Base-by-base conservation (phyloP, 768 basidiomycete species). In the Lactarius tabidus region DNA sequence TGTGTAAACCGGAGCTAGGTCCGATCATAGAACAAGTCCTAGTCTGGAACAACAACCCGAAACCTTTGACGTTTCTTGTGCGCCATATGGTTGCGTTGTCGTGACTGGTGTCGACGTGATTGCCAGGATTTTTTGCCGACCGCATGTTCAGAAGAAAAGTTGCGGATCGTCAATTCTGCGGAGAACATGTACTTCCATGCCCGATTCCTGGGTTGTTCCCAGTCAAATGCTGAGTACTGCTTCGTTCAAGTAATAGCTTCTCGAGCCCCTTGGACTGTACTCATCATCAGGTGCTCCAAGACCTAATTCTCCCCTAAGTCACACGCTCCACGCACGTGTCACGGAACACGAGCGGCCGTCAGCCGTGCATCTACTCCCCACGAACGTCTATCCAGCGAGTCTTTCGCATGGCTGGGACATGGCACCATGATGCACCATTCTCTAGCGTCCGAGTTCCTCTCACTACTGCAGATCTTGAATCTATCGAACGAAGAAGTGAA, bases 401-500 rank as follows among this genome's bases (percentile, higher is more conserved):
- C 84, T 2, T 84, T 87, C 68, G 84, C 86, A 0, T 90, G 87
- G 86, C 74, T 89, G 9, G 86, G 88, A 14, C 78, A 90, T 71
- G 87, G 87, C 23, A 73, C 85, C 7, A 79, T 89, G 61, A 72
- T 89, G 62, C 76, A 70, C 63, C 78, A 77, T 56, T 76, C 78
- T 23, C 73, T 75, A 60, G 81, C 77, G 18, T 72, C 75, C 18
- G 75, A 77, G 20, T 89, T 87, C 70, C 72, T 88, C 20, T 72
- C 74, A 17, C 77, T 88, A 51, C 71, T 88, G 67, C 63, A 75
- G 5, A 36, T 60, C 23, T 73, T 87, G 39, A 77, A 82, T 39
- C 73, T 79, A 43, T 77, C 83, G 0, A 72, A 78, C 4, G 82
- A 84, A 41, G 80, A 86, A 67, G 74, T 79, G 70, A 79, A 81